Conservation (phyloP, 768 basidiomycete genomes). For the Trametes meyenii region DNA sequence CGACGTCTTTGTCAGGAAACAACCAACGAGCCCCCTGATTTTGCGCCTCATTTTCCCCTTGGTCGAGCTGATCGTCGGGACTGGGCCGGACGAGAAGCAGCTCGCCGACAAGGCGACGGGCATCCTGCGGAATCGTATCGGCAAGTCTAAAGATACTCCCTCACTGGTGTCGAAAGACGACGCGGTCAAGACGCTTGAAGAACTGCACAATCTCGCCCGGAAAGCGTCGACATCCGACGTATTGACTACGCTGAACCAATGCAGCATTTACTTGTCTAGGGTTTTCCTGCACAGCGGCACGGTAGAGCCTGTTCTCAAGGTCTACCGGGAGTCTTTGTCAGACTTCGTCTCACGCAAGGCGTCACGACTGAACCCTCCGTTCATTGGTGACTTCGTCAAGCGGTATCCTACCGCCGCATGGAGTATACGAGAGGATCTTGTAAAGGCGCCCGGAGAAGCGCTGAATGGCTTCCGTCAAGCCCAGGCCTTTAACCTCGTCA, state of each 20-base stretch:
- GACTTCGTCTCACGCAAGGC: conserved; percentile 85
- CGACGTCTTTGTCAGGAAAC: conserved; percentile 79
- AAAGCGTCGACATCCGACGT: conserved; percentile 64
- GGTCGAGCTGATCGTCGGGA: conserved; percentile 68
- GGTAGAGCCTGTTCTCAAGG: conserved; percentile 48
- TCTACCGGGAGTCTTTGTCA: conserved; percentile 65
- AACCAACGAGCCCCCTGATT: conserved; percentile 70
- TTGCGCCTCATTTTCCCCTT: conserved; percentile 75
- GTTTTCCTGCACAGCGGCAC: conserved; percentile 43
- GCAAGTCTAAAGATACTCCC: conserved; percentile 73
- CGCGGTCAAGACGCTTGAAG: conserved; percentile 51
- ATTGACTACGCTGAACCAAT: conserved; percentile 64
- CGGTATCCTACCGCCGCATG: conserved; percentile 69
- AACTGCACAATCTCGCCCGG: conserved; percentile 73
- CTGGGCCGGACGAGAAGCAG: conserved; percentile 79
- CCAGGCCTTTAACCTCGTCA: conserved; percentile 75
- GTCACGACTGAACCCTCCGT: conserved; percentile 68
- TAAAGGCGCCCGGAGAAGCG: conserved; percentile 56
- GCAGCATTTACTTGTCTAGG: conserved; percentile 70
- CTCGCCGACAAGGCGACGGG: conserved; percentile 87
- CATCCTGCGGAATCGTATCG: conserved; percentile 72
- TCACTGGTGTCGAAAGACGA: conserved; percentile 45
- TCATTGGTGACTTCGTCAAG: conserved; percentile 79
- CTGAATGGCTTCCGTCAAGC: conserved; percentile 78
- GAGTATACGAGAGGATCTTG: conserved; percentile 60